Evolutionary conservation across 768 basidiomycete genomes (phyloP).

Genomic region (Rickenella mellea): DNA sequence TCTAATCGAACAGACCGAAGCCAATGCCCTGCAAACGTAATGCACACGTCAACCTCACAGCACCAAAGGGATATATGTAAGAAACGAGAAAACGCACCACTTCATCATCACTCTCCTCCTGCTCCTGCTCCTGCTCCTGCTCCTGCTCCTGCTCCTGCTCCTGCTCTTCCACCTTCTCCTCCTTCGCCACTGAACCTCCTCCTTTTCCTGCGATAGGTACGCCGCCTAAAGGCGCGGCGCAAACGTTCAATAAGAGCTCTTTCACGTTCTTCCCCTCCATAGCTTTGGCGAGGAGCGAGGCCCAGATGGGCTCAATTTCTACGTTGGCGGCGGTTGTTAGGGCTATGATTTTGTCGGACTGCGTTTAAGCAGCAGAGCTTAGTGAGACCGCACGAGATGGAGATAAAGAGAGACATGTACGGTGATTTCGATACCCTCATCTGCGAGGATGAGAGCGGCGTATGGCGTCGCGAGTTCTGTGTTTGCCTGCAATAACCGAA

Average conservation of each 20-base stretch:
- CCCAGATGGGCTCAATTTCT: constrained; percentile 96
- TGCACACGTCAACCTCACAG: not conserved
- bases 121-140: constrained; percentile 83
- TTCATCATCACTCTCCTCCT: constrained; percentile 86
- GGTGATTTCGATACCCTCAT: constrained; percentile 95
- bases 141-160: too few species aligned
- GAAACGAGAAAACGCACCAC: constrained; percentile 65
- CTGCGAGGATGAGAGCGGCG: constrained; percentile 96
- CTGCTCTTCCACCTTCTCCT: constrained; percentile 64
- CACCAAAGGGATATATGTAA: not conserved
- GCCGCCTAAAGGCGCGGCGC: constrained; percentile 68
- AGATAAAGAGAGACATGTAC: constrained; percentile 42
- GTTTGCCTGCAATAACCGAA: too few species aligned
- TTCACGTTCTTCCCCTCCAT: constrained; percentile 97
- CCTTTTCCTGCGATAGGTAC: constrained; percentile 41
- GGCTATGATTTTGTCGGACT: constrained; percentile 91
- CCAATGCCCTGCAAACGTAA: constrained; percentile 35
- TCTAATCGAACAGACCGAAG: constrained; percentile 96
- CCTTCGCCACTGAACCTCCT: constrained; percentile 47
- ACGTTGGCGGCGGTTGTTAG: constrained; percentile 75
- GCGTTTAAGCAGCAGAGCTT: constrained; percentile 6
- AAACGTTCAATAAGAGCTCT: constrained; percentile 91
- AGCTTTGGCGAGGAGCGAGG: constrained; percentile 91
- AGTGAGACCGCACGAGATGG: not conserved
- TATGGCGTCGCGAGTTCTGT: constrained; percentile 88